phyloP scores from a whole-genome alignment of 1,284 basidiomycete species.

The Tylopilus sp. region DNA sequence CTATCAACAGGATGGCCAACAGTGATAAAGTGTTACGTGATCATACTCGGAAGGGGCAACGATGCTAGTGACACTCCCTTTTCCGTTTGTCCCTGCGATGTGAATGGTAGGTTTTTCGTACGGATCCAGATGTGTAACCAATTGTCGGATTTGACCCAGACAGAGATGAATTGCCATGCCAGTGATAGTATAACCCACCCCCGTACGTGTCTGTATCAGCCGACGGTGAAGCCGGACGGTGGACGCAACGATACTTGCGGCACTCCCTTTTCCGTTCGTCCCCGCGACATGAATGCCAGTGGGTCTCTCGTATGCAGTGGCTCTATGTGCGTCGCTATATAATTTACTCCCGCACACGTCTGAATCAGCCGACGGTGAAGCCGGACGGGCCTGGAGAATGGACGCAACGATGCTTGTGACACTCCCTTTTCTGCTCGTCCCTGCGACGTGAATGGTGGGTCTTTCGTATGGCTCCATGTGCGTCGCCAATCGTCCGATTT shows the following conservation, averaged over 20 bases:
- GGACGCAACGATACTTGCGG: too few species aligned
- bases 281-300: too few species aligned
- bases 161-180: conserved; percentile 87
- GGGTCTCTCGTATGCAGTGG: too few species aligned
- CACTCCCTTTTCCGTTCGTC: too few species aligned
- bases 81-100: conserved; percentile 97
- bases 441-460: conserved; percentile 93
- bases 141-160: conserved; percentile 73
- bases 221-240: too few species aligned
- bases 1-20: conserved; percentile 62
- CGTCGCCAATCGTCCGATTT: conserved; percentile 70
- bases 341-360: too few species aligned
- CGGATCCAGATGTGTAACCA: conserved; percentile 71
- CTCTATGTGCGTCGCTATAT: too few species aligned
- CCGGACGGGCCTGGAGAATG: conserved; percentile 68
- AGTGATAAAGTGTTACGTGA: too few species aligned
- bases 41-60: conserved; percentile 56
- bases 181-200: not conserved
- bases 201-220: conserved; percentile 23
- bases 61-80: conserved; percentile 92
- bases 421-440: conserved; percentile 98
- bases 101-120: conserved; percentile 90
- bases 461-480: conserved; percentile 76
- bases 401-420: conserved; percentile 88
- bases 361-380: conserved; percentile 86